Evolutionary conservation across 2,329 filamentous ascomycete genomes (phyloP), one percentile per base, ranked within the genome.

Genomic region (Ceratocystis destructans): DNA sequence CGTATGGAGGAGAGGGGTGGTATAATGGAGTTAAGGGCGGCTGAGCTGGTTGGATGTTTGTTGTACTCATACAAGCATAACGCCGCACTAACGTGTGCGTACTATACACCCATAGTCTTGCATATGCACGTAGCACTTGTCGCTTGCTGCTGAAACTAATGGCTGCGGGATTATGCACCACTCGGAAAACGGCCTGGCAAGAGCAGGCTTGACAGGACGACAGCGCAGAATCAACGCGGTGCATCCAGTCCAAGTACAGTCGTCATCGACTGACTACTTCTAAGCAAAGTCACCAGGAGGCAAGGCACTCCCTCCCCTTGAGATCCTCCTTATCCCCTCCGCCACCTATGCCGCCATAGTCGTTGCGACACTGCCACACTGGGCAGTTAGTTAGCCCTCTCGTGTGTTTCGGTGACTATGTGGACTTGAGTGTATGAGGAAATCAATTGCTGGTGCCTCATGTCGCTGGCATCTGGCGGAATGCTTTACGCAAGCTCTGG

Each of bases 81-180:
- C 37, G 37, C 37, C 37, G 37, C 37, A 15, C 37, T 41, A 41
- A 12, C 37, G 37, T 41, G 37, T 41, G 37, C 10, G 37, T 41
- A 15, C 37, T 41, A 41, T 41, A 41, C 37, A 41, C 8, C 5
- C 20, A n/a, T 8, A 48, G 17, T 48, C 22, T 31, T 17, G 8
- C 31, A 28, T 57, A 37, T 37, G 17, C 55, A 31, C n/a, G 55
- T 57, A 31, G 55, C 12, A 59, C 55, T 37, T 22, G 17, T 25
- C 33, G 55, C 55, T 59, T 37, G 55, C 55, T 8, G 28, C 55
- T 59, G 55, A 59, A 59, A 59, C 55, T n/a, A 33, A 33, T 12
- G 28, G 25, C n/a, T 33, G 31, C 55, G 28, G 55, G 28, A 59
- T 59, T n/a, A 59, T 37, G 28, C 55, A 33, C 31, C 28, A 7